Conservation (phyloP, 306 rosid genomes). For the Glycine soja region DNA sequence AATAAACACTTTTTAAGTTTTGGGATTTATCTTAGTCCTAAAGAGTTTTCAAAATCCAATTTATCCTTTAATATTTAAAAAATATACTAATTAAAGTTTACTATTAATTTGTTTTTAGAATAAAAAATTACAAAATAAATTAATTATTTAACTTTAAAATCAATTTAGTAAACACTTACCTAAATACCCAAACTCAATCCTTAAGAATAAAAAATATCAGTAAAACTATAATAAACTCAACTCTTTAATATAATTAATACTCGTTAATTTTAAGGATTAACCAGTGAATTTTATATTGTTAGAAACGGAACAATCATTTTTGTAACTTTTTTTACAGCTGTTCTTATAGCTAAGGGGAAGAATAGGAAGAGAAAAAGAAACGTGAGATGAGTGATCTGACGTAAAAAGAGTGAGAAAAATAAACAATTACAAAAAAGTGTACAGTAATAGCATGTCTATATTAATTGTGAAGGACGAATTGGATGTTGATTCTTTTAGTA, state of each 20-base stretch:
- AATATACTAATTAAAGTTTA: too few relatives aligned
- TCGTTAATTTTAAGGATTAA: neutral
- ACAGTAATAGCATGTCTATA: neutral
- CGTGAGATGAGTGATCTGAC: neutral
- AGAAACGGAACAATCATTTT: neutral
- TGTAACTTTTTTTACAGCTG: neutral
- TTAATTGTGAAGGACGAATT: constrained; percentile 14
- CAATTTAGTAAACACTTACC: too few relatives aligned
- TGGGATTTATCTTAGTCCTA: too few relatives aligned
- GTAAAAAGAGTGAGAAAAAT: neutral
- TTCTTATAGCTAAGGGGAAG: neutral
- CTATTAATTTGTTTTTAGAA: too few relatives aligned
- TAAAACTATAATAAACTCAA: too few relatives aligned
- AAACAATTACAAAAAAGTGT: neutral
- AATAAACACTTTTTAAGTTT: too few relatives aligned
- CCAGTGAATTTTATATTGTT: neutral
- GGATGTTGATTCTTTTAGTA: constrained; percentile 11
- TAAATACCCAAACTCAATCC: neutral
- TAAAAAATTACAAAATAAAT: too few relatives aligned
- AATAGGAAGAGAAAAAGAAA: too few relatives aligned
- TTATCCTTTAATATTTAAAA: too few relatives aligned
- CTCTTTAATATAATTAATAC: neutral
- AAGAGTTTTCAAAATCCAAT: too few relatives aligned
- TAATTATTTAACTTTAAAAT: too few relatives aligned
- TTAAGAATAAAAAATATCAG: neutral